Conservation (phyloP, 768 basidiomycete species). For the Pulveroboletus sp. region DNA sequence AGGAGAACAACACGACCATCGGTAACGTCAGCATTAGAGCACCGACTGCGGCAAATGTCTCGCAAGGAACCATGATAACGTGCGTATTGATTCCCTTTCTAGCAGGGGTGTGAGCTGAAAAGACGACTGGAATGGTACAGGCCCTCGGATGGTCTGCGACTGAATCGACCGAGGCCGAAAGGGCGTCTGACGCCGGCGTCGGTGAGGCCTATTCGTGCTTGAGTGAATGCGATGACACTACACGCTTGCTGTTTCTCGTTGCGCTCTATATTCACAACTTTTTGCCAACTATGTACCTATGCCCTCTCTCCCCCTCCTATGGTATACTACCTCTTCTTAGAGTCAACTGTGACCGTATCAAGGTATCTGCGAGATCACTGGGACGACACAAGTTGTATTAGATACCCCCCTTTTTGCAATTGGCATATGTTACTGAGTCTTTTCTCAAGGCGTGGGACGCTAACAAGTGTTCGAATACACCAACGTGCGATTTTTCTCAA, state of each 20-base stretch:
- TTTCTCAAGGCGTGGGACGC: no score
- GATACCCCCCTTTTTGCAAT: neutral
- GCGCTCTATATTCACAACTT: neutral
- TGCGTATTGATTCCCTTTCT: slow-evolving; percentile 33
- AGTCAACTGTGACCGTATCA: neutral
- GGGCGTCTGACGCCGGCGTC: slow-evolving; percentile 37
- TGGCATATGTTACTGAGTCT: neutral
- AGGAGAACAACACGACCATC: slow-evolving; percentile 41
- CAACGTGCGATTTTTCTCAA: no score
- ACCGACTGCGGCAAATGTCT: slow-evolving; percentile 14
- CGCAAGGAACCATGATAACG: slow-evolving; percentile 46
- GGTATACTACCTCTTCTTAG: slow-evolving; percentile 8
- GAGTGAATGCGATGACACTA: neutral
- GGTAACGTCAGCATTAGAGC: slow-evolving; percentile 4
- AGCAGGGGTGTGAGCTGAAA: neutral
- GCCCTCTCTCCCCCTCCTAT: slow-evolving; percentile 25
- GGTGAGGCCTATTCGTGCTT: slow-evolving; percentile 24
- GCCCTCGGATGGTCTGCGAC: slow-evolving; percentile 37
- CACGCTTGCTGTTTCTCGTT: neutral
- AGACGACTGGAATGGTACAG: slow-evolving; percentile 19
- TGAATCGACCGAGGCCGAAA: slow-evolving; percentile 43
- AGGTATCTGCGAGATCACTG: neutral
- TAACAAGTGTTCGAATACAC: no score
- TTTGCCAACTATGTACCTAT: slow-evolving; percentile 31
- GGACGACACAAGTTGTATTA: neutral